Evolutionary conservation across 495 filamentous ascomycete species (phyloP).

Genomic region (Penicillium ochrochloron): DNA sequence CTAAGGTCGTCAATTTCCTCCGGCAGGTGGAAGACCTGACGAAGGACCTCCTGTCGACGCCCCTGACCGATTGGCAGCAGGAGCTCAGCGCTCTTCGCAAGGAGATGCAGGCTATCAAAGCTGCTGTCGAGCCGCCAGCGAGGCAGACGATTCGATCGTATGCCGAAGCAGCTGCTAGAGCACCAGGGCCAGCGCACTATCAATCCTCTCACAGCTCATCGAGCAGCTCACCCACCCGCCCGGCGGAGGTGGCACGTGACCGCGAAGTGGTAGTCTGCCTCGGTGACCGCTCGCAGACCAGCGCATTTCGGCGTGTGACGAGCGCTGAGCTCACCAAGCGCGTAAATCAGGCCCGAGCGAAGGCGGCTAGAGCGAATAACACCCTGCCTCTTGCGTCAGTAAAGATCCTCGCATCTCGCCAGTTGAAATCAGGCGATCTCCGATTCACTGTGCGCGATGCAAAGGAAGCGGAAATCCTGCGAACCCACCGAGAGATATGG

Average conservation of each 20-base stretch:
- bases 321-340: neutral
- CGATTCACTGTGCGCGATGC: conserved; percentile 1
- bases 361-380: neutral
- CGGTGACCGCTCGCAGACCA: neutral
- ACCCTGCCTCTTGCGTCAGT: neutral
- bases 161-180: neutral
- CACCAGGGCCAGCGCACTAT: neutral
- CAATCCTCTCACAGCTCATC: neutral
- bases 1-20: no score
- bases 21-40: no score
- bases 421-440: conserved; percentile 11
- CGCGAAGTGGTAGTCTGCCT: neutral
- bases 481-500: conserved; percentile 3
- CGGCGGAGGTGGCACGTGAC: neutral
- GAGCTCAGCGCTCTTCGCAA: neutral
- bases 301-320: neutral
- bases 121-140: neutral
- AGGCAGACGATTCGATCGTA: neutral
- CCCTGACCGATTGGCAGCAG: conserved; percentile 11
- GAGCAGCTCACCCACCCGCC: neutral
- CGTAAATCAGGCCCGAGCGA: neutral
- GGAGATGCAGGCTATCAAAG: conserved; percentile 4
- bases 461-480: neutral
- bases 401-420: neutral
- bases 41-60: conserved; percentile 5